Evolutionary conservation across 306 rosid genomes (phyloP).

Genomic region (Corylus avellana): DNA sequence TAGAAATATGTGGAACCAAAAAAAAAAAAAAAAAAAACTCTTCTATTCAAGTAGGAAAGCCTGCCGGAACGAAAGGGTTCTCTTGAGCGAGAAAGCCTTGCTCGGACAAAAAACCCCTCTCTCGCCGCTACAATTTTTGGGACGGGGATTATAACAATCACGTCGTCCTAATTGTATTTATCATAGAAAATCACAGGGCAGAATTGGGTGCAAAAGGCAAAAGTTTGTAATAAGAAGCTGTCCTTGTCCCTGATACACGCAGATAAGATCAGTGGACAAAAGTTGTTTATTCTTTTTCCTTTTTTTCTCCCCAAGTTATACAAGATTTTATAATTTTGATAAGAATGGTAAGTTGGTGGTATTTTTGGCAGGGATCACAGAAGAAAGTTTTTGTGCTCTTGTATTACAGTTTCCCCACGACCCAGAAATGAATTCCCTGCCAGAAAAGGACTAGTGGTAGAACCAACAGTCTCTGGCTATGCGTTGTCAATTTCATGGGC

Average conservation of each 20-base stretch:
- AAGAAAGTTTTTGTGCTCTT: not conserved
- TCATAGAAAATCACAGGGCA: not conserved
- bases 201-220: not conserved
- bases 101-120: too few species aligned
- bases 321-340: not conserved
- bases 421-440: conserved; percentile 11
- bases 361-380: conserved; percentile 8
- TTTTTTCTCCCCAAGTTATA: not conserved
- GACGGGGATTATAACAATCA: too few species aligned
- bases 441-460: conserved; percentile 19
- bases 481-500: conserved; percentile 19
- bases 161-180: too few species aligned
- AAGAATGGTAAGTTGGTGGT: conserved; percentile 3
- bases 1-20: too few species aligned
- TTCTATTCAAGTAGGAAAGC: too few species aligned
- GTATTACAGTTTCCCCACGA: not conserved
- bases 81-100: too few species aligned
- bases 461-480: not conserved
- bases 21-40: too few species aligned
- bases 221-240: not conserved
- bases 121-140: too few species aligned
- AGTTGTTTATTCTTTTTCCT: not conserved
- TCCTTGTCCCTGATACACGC: too few species aligned
- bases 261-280: not conserved
- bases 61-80: too few species aligned